These are phyloP conservation scores for Halenospora varia DNA, from an alignment of 495 filamentous ascomycete species.

Conservation along the genomic window DNA sequence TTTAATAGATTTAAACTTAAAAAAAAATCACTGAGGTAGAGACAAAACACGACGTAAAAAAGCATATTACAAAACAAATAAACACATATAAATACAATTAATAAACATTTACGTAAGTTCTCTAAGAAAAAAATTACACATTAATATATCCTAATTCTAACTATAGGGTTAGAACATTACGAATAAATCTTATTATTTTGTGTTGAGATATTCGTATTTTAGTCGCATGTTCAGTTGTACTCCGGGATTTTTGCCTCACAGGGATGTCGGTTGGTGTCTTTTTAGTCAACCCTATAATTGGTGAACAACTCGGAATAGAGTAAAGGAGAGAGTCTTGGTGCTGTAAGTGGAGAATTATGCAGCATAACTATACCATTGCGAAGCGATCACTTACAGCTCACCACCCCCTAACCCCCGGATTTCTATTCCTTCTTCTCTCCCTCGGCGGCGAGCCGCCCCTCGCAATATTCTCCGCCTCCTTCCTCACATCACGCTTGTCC, in stretches of 20 bases:
- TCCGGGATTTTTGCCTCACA: slow-evolving; percentile 5
- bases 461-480: too few relatives aligned
- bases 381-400: too few relatives aligned
- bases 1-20: slow-evolving; percentile 9
- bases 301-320: too few relatives aligned
- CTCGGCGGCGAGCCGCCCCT: too few relatives aligned
- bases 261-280: too few relatives aligned
- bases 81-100: slow-evolving; percentile 4
- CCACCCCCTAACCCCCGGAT: too few relatives aligned
- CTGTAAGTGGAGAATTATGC: too few relatives aligned
- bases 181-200: slow-evolving; percentile 5
- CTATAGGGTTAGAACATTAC: background rate
- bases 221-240: background rate
- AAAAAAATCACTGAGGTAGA: background rate
- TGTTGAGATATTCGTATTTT: slow-evolving; percentile 5
- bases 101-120: slow-evolving; percentile 2
- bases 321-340: too few relatives aligned
- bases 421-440: too few relatives aligned
- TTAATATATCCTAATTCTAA: background rate
- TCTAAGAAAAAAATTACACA: background rate
- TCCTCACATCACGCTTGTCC: too few relatives aligned
- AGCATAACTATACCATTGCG: too few relatives aligned
- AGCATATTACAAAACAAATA: background rate
- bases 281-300: too few relatives aligned
- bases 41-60: background rate